Evolutionary conservation across 148 eudicot genomes (phyloP).

Genomic region (Camellia granthamiana): DNA sequence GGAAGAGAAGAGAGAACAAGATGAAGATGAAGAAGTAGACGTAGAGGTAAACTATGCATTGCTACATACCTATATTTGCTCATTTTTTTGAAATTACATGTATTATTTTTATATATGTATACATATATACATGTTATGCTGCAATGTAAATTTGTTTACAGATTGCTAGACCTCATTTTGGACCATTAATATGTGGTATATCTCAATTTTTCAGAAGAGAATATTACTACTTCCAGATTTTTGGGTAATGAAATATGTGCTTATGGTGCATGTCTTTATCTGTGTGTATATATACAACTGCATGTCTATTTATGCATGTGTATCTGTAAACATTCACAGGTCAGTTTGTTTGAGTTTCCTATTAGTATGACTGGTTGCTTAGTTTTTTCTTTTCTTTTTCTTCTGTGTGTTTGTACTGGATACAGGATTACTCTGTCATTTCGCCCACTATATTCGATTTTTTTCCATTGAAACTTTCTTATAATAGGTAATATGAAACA

Average conservation of each 20-base stretch:
- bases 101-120: background rate
- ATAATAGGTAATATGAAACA: background rate
- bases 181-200: background rate
- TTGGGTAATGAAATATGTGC: background rate
- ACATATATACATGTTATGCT: background rate
- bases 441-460: background rate
- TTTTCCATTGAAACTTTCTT: background rate
- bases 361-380: background rate
- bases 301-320: background rate
- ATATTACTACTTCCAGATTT: background rate
- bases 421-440: background rate
- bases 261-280: background rate
- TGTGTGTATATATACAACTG: background rate
- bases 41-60: conserved; percentile 48
- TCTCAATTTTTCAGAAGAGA: background rate
- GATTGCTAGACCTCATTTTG: conserved; percentile 6
- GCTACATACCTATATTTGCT: background rate
- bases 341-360: background rate
- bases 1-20: conserved; percentile 34
- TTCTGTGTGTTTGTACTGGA: background rate
- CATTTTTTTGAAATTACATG: background rate
- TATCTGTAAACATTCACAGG: background rate
- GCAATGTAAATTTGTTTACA: conserved; percentile 4
- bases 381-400: background rate
- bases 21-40: conserved; percentile 63